Conservation (phyloP, 352 stramenopile genomes). For the Globisporangium perplexum region DNA sequence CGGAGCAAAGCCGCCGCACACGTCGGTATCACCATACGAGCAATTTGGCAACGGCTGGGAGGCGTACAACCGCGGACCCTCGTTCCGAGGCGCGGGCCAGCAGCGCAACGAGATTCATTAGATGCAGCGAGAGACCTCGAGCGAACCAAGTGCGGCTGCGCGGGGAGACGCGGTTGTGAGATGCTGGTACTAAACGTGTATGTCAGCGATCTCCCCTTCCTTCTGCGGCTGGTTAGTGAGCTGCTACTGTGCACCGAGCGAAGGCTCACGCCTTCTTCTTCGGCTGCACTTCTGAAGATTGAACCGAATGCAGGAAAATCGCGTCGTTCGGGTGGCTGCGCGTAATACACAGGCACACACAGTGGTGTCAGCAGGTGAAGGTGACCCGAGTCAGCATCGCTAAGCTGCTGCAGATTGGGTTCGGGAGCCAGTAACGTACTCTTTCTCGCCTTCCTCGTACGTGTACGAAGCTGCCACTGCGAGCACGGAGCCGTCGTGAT, state of each 20-base stretch:
- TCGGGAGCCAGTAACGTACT: slow-evolving; percentile 40
- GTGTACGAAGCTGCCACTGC: slow-evolving; percentile 96
- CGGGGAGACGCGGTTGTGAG: background rate
- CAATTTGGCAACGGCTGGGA: slow-evolving; percentile 1
- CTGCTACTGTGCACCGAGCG: background rate
- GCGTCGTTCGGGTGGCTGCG: slow-evolving; percentile 89
- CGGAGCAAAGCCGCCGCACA: background rate
- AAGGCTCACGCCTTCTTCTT: slow-evolving; percentile 48
- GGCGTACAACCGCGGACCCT: slow-evolving; percentile 6
- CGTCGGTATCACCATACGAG: too few species aligned
- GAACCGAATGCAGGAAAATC: slow-evolving; percentile 90
- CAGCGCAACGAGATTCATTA: background rate
- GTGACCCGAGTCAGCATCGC: background rate
- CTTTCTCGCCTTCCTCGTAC: slow-evolving; percentile 96
- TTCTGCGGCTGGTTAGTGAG: background rate
- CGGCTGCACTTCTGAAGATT: slow-evolving; percentile 83
- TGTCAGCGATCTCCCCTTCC: background rate
- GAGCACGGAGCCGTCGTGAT: slow-evolving; percentile 88
- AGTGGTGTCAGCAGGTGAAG: background rate
- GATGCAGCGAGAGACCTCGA: background rate
- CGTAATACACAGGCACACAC: slow-evolving; percentile 7
- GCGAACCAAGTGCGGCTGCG: background rate
- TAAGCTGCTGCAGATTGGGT: background rate
- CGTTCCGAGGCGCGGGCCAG: slow-evolving; percentile 5
- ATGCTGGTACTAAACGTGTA: slow-evolving; percentile 1